Conservation (phyloP, 2,329 filamentous ascomycete genomes). For the Fusarium circinatum region DNA sequence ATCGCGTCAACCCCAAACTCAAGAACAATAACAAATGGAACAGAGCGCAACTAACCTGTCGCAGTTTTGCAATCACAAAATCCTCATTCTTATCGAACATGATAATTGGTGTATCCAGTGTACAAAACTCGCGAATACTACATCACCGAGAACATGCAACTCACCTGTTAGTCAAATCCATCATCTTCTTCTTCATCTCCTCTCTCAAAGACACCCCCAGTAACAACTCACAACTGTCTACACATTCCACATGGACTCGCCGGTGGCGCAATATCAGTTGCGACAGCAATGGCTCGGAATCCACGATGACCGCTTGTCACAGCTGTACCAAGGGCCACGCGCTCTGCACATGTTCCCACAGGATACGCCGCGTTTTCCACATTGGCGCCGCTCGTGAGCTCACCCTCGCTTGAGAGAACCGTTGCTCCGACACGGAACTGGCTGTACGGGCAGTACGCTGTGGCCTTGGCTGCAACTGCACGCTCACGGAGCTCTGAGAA, state of each 20-base stretch:
- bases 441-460: constrained; percentile 93
- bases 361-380: constrained; percentile 95
- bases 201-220: not conserved
- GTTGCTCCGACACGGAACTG: constrained; percentile 90
- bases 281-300: constrained; percentile 85
- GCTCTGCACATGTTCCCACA: constrained; percentile 94
- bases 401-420: constrained; percentile 67
- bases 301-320: constrained; percentile 66
- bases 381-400: constrained; percentile 73
- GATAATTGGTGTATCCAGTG: constrained; percentile 77
- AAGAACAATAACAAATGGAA: not conserved
- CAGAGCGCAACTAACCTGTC: constrained; percentile 62
- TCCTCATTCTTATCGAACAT: constrained; percentile 90
- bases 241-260: constrained; percentile 94
- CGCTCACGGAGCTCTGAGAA: constrained; percentile 70
- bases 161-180: constrained; percentile 20
- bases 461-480: constrained; percentile 76
- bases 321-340: constrained; percentile 86
- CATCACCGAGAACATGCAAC: constrained; percentile 19
- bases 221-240: constrained; percentile 78
- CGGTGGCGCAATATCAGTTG: constrained; percentile 78
- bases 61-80: constrained; percentile 75
- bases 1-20: not conserved
- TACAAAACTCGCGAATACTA: constrained; percentile 81
- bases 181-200: not conserved